Evolutionary conservation across 768 basidiomycete species (phyloP).

Genomic region (Trametes maxima): DNA sequence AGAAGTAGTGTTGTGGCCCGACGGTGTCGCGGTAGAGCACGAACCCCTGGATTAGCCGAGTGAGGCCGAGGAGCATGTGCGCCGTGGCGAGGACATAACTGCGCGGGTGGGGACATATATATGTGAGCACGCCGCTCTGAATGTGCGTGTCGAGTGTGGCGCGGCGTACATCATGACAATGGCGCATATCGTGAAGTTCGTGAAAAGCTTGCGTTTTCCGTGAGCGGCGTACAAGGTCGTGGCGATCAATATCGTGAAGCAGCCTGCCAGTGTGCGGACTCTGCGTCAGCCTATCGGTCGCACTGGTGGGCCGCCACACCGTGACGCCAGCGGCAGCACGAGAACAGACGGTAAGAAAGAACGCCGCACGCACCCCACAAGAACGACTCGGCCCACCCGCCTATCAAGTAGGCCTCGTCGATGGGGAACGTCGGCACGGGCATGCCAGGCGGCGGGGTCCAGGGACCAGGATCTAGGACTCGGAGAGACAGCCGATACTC

Average conservation of each 20-base stretch:
- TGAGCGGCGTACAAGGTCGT: too few relatives aligned
- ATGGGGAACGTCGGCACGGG: slow-evolving; percentile 4
- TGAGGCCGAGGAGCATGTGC: slow-evolving; percentile 16
- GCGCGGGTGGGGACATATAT: too few relatives aligned
- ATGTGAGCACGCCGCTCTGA: neutral
- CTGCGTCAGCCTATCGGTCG: too few relatives aligned
- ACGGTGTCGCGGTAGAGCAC: slow-evolving; percentile 11
- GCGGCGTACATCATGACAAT: too few relatives aligned
- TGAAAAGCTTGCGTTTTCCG: too few relatives aligned
- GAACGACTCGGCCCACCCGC: slow-evolving; percentile 5
- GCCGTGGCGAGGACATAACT: slow-evolving; percentile 17
- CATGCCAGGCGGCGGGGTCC: neutral
- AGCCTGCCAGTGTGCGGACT: too few relatives aligned
- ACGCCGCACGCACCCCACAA: slow-evolving; percentile 11
- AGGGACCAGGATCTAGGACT: too few relatives aligned
- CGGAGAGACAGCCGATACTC: too few relatives aligned
- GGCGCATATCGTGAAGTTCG: too few relatives aligned
- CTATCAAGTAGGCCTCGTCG: slow-evolving; percentile 11
- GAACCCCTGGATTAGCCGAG: slow-evolving; percentile 18
- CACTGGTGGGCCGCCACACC: neutral
- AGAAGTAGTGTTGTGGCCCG: slow-evolving; percentile 14
- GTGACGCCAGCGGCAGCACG: neutral
- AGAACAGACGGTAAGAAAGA: neutral
- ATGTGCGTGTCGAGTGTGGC: neutral
- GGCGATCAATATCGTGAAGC: too few relatives aligned